A percentile compares a stretch with the other conserved stretches of the same genome.
Evolutionary conservation across 495 filamentous ascomycete genomes (phyloP).

Genomic region (Parachaetomium inaequale): DNA sequence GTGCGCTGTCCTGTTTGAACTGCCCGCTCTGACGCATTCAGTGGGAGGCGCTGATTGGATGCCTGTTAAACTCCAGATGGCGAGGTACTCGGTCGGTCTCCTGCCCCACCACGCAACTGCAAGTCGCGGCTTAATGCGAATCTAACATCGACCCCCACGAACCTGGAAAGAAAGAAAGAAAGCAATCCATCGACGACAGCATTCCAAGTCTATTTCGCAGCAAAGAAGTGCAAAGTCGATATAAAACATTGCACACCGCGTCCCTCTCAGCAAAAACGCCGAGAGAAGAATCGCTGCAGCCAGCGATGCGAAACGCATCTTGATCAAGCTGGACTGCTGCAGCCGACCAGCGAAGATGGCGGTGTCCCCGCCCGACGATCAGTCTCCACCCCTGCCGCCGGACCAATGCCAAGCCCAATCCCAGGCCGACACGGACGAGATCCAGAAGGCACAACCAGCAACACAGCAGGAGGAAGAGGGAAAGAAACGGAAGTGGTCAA

Average conservation of each 20-base stretch:
- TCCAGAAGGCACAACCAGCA: neutral
- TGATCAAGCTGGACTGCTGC: too few relatives aligned
- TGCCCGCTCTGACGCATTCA: constrained; percentile 1
- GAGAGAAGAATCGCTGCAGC: neutral
- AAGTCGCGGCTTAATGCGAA: neutral
- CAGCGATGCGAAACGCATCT: neutral
- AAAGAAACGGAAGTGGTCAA: neutral
- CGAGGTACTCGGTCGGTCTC: neutral
- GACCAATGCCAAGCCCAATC: constrained; percentile 1
- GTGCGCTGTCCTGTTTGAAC: neutral
- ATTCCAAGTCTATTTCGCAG: neutral
- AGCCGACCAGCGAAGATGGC: constrained; percentile 10
- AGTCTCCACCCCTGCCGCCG: neutral
- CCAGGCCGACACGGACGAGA: neutral
- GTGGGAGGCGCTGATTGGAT: neutral
- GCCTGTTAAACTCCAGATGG: neutral
- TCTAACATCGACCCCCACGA: neutral
- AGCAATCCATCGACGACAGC: neutral
- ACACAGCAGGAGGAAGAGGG: neutral
- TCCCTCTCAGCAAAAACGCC: neutral
- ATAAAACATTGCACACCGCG: neutral
- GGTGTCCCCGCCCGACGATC: constrained; percentile 4
- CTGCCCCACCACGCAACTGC: neutral
- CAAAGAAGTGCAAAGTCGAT: neutral
- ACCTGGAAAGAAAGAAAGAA: neutral